Evolutionary conservation across 352 stramenopile species (phyloP).

Genomic region (Globisporangium radiosum): DNA sequence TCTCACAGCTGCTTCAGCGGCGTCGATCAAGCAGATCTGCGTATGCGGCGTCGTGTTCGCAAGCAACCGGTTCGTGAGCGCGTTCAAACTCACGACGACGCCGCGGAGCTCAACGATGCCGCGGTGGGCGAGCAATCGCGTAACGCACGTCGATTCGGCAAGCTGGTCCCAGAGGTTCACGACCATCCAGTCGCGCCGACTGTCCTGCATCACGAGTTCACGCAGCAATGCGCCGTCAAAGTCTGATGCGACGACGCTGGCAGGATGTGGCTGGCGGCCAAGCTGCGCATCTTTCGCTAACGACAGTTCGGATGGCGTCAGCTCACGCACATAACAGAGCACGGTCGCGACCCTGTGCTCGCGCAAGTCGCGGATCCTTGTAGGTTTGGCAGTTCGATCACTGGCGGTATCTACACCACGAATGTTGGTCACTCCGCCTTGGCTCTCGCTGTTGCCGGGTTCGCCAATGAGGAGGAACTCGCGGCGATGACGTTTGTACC

Average conservation of each 20-base stretch:
- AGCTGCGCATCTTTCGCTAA: no score
- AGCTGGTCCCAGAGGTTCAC: slow-evolving; percentile 67
- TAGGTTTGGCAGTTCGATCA: neutral
- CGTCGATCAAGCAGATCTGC: slow-evolving; percentile 27
- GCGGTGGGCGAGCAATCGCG: slow-evolving; percentile 29
- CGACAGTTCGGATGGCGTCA: no score
- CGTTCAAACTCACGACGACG: slow-evolving; percentile 41
- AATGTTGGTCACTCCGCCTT: neutral
- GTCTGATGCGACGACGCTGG: no score
- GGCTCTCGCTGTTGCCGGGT: slow-evolving; percentile 1
- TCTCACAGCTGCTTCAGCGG: slow-evolving; percentile 5
- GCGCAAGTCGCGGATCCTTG: slow-evolving; percentile 35
- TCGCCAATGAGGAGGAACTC: slow-evolving; percentile 23
- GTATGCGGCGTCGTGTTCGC: slow-evolving; percentile 56
- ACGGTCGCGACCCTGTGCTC: slow-evolving; percentile 54
- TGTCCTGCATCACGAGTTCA: slow-evolving; percentile 34
- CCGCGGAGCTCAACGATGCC: slow-evolving; percentile 28
- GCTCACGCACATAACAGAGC: slow-evolving; percentile 2
- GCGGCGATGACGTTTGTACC: slow-evolving; percentile 27
- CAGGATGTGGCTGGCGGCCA: no score
- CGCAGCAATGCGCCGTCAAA: no score
- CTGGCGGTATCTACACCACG: no score
- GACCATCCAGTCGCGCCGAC: slow-evolving; percentile 26
- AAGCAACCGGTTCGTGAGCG: slow-evolving; percentile 36
- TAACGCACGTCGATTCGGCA: slow-evolving; percentile 37